Percentiles rank a stretch among this genome's conserved stretches.
Conservation (phyloP, 2,329 filamentous ascomycete species). For the Calycina marina region DNA sequence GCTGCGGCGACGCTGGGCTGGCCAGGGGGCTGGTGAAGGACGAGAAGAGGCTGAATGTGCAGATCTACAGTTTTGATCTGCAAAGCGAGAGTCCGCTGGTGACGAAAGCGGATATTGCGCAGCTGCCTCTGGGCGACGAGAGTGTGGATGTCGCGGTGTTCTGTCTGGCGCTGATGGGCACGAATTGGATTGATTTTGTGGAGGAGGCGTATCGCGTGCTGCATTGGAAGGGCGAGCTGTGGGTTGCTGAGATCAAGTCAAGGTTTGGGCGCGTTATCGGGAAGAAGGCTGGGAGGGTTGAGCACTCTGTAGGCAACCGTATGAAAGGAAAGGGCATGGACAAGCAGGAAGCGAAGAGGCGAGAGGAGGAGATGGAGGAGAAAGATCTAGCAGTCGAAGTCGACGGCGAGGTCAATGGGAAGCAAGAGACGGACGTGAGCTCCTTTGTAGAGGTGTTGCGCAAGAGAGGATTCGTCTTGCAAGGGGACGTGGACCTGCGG, state of each 20-base stretch:
- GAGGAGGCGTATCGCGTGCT: conserved; percentile 90
- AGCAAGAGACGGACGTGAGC: conserved; percentile 69
- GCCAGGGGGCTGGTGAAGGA: conserved; percentile 52
- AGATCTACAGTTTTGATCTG: conserved; percentile 75
- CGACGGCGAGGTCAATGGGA: conserved; percentile 47
- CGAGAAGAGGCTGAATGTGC: conserved; percentile 52
- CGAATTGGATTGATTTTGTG: conserved; percentile 93
- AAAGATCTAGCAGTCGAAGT: conserved; percentile 54
- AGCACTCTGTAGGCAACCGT: conserved; percentile 58
- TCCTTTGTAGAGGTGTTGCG: conserved; percentile 75
- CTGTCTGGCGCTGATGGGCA: conserved; percentile 95
- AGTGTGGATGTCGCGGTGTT: conserved; percentile 81
- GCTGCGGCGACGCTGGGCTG: conserved; percentile 82
- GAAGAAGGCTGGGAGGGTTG: conserved; percentile 34
- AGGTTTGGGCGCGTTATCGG: conserved; percentile 56
- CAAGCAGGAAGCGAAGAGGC: conserved; percentile 28
- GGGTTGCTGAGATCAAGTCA: conserved; percentile 94
- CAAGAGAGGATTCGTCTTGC: conserved; percentile 73
- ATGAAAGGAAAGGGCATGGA: conserved; percentile 37
- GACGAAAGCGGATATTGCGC: conserved; percentile 77
- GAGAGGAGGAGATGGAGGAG: conserved; percentile 31
- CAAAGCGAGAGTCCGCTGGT: conserved; percentile 64
- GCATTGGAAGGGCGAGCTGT: conserved; percentile 88
- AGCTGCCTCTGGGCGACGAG: conserved; percentile 60
- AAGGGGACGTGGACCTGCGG: conserved; percentile 60